Percentiles rank a stretch among this genome's conserved stretches.
phyloP scores from a whole-genome alignment of 2,329 filamentous ascomycete genomes.

The Orbilia brochopaga region DNA sequence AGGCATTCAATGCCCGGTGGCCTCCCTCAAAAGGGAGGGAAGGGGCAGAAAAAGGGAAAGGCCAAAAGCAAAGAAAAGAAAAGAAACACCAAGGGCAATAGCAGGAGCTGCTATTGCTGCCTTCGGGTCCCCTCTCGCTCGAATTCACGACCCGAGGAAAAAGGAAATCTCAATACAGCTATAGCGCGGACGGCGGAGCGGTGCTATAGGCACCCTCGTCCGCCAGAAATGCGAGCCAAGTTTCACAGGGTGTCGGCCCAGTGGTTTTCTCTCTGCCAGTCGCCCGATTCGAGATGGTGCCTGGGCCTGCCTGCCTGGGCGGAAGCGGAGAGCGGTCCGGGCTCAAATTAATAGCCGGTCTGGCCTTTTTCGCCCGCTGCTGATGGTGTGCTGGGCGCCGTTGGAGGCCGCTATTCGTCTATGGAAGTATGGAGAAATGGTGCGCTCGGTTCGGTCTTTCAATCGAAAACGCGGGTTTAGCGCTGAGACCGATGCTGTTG shows the following conservation, averaged over 20 bases:
- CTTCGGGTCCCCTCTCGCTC: too few species aligned
- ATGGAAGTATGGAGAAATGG: too few species aligned
- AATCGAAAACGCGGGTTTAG: conserved; percentile 9
- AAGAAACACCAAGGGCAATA: too few species aligned
- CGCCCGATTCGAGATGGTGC: conserved; percentile 43
- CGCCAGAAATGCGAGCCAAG: conserved; percentile 47
- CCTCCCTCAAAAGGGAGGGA: conserved; percentile 34
- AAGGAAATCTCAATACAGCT: conserved; percentile 29
- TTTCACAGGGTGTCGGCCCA: conserved; percentile 48
- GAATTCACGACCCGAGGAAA: conserved; percentile 27
- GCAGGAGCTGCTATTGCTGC: too few species aligned
- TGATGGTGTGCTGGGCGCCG: background rate
- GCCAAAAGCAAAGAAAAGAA: conserved; percentile 15
- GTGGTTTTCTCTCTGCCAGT: conserved; percentile 33
- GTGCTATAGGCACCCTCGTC: conserved; percentile 11
- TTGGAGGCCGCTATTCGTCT: too few species aligned
- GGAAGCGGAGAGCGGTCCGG: conserved; percentile 51
- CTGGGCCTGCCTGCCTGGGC: conserved; percentile 39
- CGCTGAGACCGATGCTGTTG: conserved; percentile 4
- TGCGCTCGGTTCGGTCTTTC: background rate
- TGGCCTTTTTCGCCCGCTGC: conserved; percentile 16
- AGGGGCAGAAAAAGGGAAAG: conserved; percentile 21
- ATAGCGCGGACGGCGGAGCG: background rate
- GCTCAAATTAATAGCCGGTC: conserved; percentile 50
- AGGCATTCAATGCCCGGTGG: conserved; percentile 46